Percentiles rank a stretch among this genome's conserved stretches.
Evolutionary conservation across 768 basidiomycete species (phyloP).

Genomic region (Fibroporia radiculosa): DNA sequence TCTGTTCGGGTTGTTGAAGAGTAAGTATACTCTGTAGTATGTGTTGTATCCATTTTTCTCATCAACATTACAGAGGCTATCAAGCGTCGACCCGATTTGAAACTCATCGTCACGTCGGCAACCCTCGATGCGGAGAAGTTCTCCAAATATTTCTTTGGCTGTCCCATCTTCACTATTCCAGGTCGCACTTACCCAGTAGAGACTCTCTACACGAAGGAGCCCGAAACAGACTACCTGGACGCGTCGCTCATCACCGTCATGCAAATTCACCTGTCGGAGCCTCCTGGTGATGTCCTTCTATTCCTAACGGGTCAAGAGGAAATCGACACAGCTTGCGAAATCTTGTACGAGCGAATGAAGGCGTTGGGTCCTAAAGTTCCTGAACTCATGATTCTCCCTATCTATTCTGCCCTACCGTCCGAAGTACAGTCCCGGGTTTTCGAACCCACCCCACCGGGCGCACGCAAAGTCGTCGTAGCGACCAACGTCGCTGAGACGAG

Average conservation of each 20-base stretch:
- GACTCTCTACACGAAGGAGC: slow-evolving; percentile 97
- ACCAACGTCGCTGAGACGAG: slow-evolving; percentile 99
- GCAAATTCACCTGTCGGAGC: slow-evolving; percentile 98
- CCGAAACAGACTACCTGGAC: slow-evolving; percentile 94
- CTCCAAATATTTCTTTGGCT: slow-evolving; percentile 97
- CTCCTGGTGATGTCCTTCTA: slow-evolving; percentile 90
- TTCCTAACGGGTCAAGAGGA: slow-evolving; percentile 99
- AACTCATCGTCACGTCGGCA: slow-evolving; percentile 96
- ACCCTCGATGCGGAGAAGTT: slow-evolving; percentile 99
- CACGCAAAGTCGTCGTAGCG: slow-evolving; percentile 99
- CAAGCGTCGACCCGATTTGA: slow-evolving; percentile 90
- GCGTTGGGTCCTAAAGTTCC: slow-evolving; percentile 98
- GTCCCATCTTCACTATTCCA: slow-evolving; percentile 99
- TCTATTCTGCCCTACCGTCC: slow-evolving; percentile 96
- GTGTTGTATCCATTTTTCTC: slow-evolving; percentile 12
- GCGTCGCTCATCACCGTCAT: slow-evolving; percentile 98
- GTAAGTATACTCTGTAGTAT: slow-evolving; percentile 31
- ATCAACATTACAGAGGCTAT: slow-evolving; percentile 64
- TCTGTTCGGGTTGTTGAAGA: slow-evolving; percentile 91
- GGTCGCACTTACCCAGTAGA: slow-evolving; percentile 99
- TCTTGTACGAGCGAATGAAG: slow-evolving; percentile 97
- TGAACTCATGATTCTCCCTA: slow-evolving; percentile 92
- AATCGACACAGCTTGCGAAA: slow-evolving; percentile 96
- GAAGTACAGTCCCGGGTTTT: slow-evolving; percentile 98
- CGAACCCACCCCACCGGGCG: slow-evolving; percentile 94